Percentiles rank a stretch among this genome's conserved stretches.
These are phyloP conservation scores for Fusarium floridanum DNA, from an alignment of 2,329 filamentous ascomycete species.

Conservation along the genomic window DNA sequence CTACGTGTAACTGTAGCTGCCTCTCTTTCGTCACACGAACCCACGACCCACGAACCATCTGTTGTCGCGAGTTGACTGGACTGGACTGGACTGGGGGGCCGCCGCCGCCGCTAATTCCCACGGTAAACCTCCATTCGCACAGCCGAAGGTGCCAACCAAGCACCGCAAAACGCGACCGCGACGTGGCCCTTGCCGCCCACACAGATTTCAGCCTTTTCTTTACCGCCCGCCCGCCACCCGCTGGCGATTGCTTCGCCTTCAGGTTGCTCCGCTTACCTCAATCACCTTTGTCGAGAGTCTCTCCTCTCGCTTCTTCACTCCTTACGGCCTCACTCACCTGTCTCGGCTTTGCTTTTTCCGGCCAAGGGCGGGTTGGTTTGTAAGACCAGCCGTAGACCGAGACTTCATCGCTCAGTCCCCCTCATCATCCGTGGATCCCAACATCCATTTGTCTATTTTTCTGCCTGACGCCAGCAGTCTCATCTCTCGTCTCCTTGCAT, in stretches of 20 bases:
- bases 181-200: constrained; percentile 43
- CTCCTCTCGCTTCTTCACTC: constrained; percentile 21
- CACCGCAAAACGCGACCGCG: constrained; percentile 38
- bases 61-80: neutral
- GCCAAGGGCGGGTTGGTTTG: constrained; percentile 17
- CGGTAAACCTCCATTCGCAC: constrained; percentile 17
- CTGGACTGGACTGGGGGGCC: neutral
- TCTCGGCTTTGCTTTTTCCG: constrained; percentile 21
- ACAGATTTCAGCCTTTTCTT: constrained; percentile 28
- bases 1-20: constrained; percentile 19
- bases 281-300: constrained; percentile 10
- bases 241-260: constrained; percentile 32
- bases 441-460: constrained; percentile 2
- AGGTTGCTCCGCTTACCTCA: constrained; percentile 5
- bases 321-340: constrained; percentile 8
- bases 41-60: constrained; percentile 10
- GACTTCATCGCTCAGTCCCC: constrained; percentile 16
- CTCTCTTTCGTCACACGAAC: constrained; percentile 14
- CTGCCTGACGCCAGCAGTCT: constrained; percentile 22
- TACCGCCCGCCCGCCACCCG: constrained; percentile 28
- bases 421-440: constrained; percentile 22
- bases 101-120: constrained; percentile 30
- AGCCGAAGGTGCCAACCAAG: constrained; percentile 16
- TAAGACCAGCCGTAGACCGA: constrained; percentile 17
- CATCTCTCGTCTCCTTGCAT: constrained; percentile 14